Evolutionary conservation across 2,329 filamentous ascomycete genomes (phyloP), one percentile per base, ranked within the genome.

Genomic region (Colletotrichum lupini): DNA sequence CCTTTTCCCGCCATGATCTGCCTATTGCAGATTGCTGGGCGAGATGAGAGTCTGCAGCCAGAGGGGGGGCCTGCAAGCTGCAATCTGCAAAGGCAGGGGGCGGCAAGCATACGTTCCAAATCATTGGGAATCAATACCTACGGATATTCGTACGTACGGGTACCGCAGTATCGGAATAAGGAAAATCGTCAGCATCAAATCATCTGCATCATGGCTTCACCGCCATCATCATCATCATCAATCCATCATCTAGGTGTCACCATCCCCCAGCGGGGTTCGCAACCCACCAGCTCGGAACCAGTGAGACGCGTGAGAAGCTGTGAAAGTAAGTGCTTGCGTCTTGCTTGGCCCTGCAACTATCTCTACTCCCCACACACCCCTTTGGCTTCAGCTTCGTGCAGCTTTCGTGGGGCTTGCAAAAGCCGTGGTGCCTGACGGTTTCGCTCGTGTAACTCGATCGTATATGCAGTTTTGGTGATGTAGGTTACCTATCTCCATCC

Each of bases 1-100:
- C 61, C 61, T 63, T 53, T 63, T 49, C 61, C 46, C 61, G 61
- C 46, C 46, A 24, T 26, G 61, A 63, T 63, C 61, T 53, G 19
- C 46, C 60, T 49, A 53, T 55, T 63, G 32, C 46, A 55, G 61
- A 63, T 35, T 63, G 61, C 61, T 35, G 32, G 46, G 52, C 61
- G 61, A 63, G 30, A 55, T 63, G 46, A n/a, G 46, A 63, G 28
- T 60, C 58, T 46, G 58, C 57, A 59, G 57, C 57, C 22, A 19
- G 24, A 26, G 24, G 12, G 11, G 56, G 56, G 9, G 8, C 35
- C 35, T 32, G 57, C 32, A 19, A 35, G 14, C 30, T 26, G 52
- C 28, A 26, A 60, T 32, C 32, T 35, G 32, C 37, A 42, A 19
- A 42, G 14, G n/a, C 22, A 26, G 28, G 28, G 37, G 16, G 32